phyloP scores from a whole-genome alignment of 2,329 filamentous ascomycete species.

The Ophiostoma novo-ulmi region DNA sequence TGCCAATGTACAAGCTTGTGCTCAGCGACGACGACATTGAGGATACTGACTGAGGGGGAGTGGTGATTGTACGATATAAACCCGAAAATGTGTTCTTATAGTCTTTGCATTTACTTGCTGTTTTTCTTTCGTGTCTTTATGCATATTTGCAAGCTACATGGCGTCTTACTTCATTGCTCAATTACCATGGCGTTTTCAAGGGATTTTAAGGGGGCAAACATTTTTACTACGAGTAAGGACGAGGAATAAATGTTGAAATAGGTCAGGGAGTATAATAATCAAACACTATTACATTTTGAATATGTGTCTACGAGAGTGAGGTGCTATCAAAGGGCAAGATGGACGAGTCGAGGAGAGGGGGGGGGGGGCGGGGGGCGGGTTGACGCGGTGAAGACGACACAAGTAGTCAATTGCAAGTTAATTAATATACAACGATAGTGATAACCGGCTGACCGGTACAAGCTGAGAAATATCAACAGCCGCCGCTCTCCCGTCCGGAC shows the following conservation, averaged over 20 bases:
- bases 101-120: not conserved
- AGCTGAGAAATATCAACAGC: not conserved
- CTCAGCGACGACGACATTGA: constrained; percentile 83
- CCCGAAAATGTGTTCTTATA: not conserved
- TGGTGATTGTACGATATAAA: not conserved
- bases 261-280: not conserved
- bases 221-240: not conserved
- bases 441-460: not conserved
- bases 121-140: not conserved
- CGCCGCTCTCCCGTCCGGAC: not conserved
- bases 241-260: not conserved
- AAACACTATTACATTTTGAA: not conserved
- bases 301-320: not conserved
- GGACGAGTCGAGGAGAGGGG: not conserved
- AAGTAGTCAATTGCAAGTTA: not conserved
- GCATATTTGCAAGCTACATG: constrained; percentile 1
- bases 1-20: constrained; percentile 60
- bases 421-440: not conserved
- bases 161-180: not conserved
- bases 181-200: not conserved
- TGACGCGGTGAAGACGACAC: too few relatives aligned
- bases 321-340: too few relatives aligned
- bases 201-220: not conserved
- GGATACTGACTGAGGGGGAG: constrained; percentile 43
- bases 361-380: too few relatives aligned